Percentiles rank a stretch among this genome's conserved stretches.
phyloP scores from a whole-genome alignment of 768 basidiomycete species.

The Pulveroboletus ravenelii region DNA sequence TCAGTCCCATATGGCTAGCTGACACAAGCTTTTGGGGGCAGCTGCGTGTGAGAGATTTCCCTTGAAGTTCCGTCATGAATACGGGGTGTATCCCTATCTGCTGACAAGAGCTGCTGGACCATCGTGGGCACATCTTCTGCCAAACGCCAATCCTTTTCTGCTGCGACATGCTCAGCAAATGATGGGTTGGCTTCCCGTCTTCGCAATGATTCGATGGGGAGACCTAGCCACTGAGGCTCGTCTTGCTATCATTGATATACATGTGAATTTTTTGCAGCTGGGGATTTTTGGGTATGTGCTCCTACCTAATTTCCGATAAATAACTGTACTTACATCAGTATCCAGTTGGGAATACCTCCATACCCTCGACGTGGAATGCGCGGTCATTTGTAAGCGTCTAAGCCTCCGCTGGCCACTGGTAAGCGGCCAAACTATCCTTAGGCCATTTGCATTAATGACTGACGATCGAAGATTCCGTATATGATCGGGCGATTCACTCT shows the following conservation, averaged over 20 bases:
- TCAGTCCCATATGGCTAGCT: too few species aligned
- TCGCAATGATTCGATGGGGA: not conserved
- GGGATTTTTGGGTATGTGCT: not conserved
- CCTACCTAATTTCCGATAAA: not conserved
- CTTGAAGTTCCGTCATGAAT: not conserved
- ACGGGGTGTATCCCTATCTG: not conserved
- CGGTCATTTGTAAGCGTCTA: not conserved
- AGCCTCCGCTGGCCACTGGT: not conserved
- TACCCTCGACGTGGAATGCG: not conserved
- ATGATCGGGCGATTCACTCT: not conserved
- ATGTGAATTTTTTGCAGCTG: not conserved
- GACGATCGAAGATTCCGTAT: not conserved
- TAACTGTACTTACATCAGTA: too few species aligned
- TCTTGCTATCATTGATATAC: not conserved
- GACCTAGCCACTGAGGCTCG: not conserved
- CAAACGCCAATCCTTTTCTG: too few species aligned
- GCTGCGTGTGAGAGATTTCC: not conserved
- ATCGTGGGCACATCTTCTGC: not conserved
- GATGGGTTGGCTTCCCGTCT: too few species aligned
- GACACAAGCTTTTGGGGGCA: not conserved
- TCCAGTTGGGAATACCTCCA: not conserved
- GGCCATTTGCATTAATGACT: not conserved
- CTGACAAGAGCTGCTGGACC: not conserved
- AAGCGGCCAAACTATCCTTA: not conserved
- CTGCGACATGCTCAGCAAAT: too few species aligned